phyloP scores from a whole-genome alignment of 345 rosid genomes.

The Citrus unshiu region DNA sequence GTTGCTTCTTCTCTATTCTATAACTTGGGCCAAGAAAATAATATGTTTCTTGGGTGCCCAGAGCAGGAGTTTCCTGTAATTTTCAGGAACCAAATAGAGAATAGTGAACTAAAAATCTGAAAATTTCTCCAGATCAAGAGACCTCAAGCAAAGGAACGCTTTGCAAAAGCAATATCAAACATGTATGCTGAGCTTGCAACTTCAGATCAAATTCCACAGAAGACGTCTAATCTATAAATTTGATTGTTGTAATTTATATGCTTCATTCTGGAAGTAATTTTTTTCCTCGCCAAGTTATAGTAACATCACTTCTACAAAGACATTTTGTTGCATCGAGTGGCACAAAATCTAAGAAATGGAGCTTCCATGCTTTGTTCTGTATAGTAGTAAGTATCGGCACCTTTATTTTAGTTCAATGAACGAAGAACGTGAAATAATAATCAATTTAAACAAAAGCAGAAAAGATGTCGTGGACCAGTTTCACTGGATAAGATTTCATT shows the following conservation, averaged over 20 bases:
- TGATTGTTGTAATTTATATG: neutral
- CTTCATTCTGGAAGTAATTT: no score
- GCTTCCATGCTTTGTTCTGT: no score
- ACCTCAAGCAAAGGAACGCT: conserved; percentile 74
- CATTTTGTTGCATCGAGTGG: no score
- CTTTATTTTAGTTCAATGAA: no score
- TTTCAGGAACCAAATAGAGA: neutral
- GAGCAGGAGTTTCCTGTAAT: neutral
- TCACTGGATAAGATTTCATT: neutral
- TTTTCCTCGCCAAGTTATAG: no score
- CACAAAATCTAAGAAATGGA: neutral
- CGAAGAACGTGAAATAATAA: no score
- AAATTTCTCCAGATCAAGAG: conserved; percentile 60
- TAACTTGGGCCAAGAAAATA: neutral
- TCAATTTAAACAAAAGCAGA: neutral
- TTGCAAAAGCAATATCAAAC: conserved; percentile 54
- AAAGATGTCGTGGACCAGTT: neutral
- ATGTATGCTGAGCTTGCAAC: conserved; percentile 65
- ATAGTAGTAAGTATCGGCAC: no score
- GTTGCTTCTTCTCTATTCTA: neutral
- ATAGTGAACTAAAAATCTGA: neutral
- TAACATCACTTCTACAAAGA: no score
- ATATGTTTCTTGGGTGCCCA: neutral
- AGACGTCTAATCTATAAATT: conserved; percentile 15
- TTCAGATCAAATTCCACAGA: conserved; percentile 25